Base-by-base conservation (phyloP, 345 rosid genomes). In the Lepidium didymum region DNA sequence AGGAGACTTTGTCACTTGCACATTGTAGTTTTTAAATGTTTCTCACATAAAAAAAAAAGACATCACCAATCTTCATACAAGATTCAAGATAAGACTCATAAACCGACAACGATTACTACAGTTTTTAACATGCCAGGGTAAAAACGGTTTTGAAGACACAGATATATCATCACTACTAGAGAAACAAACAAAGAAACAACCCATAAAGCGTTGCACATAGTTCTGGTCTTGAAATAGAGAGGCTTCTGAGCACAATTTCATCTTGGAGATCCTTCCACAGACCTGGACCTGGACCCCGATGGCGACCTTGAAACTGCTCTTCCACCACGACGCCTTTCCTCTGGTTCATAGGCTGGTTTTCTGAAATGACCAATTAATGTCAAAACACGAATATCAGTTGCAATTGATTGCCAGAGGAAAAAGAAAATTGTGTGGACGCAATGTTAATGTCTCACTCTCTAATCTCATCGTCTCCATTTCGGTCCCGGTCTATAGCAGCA, bases 221-320 rank as follows among this genome's bases (percentile, higher is more conserved):
- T 52, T 16, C 47, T 49, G 27, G 55, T 49, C 46, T 56, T 25
- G 27, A 19, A 51, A 47, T 8, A 64, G 5, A 16, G 19, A n/a
- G 5, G 37, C 6, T 55, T 72, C 10, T 4, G 34, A n/a, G 9
- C 34, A 27, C 4, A 9, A 23, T 29, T 41, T 40, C 64, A 80
- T 73, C 82, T 74, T 16, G 86, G 81, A 16, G 84, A 83, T 59
- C 70, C 27, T 53, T 90, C 91, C 31, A 83, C 92, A 9, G 92
- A 88, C 72, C 91, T 76, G n/a, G 97, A 88, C 58, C 95, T 74
- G 15, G 96, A 88, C 35, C 91, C 89, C 0, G 88, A 81, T 5
- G 85, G 89, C 3, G 96, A 85, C 76, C 90, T 83, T 23, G 91
- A 83, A 8, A 69, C 75, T 14, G 81, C 54, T 25, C 84, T 77